Conservation (phyloP, 768 basidiomycete genomes). For the Suillus sp. region DNA sequence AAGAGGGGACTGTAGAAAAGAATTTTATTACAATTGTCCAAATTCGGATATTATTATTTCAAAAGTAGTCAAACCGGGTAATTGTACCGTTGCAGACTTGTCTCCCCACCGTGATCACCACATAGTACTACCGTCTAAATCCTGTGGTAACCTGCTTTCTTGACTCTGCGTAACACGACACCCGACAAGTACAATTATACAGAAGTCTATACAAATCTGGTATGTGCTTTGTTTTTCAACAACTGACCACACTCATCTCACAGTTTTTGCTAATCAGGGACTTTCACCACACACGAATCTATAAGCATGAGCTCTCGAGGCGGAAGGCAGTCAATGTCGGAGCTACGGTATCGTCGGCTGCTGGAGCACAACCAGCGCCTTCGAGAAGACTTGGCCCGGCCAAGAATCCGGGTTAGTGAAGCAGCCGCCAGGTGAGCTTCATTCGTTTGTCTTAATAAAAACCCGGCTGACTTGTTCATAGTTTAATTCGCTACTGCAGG, state of each 20-base stretch:
- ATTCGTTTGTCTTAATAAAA: conserved; percentile 4
- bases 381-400: conserved; percentile 70
- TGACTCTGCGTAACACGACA: background rate
- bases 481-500: conserved; percentile 75
- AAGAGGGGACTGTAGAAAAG: background rate
- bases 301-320: conserved; percentile 60
- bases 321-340: conserved; percentile 73
- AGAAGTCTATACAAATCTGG: conserved; percentile 8
- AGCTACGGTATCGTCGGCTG: conserved; percentile 78
- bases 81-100: conserved; percentile 10
- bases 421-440: conserved; percentile 59
- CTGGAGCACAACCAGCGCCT: conserved; percentile 75
- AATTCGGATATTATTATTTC: conserved; percentile 4
- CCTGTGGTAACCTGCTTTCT: background rate
- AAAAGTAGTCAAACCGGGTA: conserved; percentile 7
- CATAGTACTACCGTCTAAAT: background rate
- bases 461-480: conserved; percentile 30
- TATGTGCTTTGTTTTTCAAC: background rate
- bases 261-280: conserved; percentile 5
- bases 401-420: conserved; percentile 72
- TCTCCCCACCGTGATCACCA: conserved; percentile 9
- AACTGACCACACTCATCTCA: conserved; percentile 11
- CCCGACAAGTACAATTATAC: background rate
- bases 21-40: conserved; percentile 6
- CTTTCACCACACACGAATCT: conserved; percentile 9